Percentiles rank a stretch among this genome's conserved stretches.
These are phyloP conservation scores for Globisporangium camurandrum DNA, from an alignment of 352 stramenopile genomes.

Conservation along the genomic window DNA sequence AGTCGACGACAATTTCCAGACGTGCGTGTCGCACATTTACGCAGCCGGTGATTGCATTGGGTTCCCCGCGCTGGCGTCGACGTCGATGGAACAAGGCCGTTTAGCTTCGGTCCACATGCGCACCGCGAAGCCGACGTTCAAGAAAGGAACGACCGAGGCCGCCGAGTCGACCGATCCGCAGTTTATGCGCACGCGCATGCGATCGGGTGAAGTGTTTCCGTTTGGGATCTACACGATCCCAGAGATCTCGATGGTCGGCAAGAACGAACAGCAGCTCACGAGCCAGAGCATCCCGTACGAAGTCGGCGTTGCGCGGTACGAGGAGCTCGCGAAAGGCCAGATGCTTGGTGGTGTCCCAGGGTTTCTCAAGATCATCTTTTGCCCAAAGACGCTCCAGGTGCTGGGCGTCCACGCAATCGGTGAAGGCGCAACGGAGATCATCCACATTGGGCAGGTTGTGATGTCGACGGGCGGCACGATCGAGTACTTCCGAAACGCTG, in stretches of 20 bases:
- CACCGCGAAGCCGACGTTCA: constrained; percentile 58
- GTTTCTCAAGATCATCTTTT: constrained; percentile 86
- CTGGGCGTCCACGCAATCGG: constrained; percentile 80
- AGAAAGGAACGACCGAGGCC: constrained; percentile 22
- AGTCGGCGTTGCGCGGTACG: constrained; percentile 69
- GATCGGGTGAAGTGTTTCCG: constrained; percentile 78
- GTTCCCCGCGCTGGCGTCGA: constrained; percentile 84
- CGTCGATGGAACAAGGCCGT: constrained; percentile 88
- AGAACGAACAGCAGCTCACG: constrained; percentile 85
- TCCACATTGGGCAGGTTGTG: constrained; percentile 85
- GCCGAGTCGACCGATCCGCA: constrained; percentile 56
- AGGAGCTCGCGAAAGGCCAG: constrained; percentile 80
- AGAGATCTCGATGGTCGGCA: constrained; percentile 86
- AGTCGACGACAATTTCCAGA: constrained; percentile 88
- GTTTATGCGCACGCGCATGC: constrained; percentile 72
- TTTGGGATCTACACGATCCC: constrained; percentile 87
- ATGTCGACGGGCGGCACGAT: constrained; percentile 81
- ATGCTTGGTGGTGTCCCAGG: constrained; percentile 76
- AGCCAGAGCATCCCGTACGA: constrained; percentile 70
- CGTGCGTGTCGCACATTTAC: constrained; percentile 82
- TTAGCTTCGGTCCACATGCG: constrained; percentile 86
- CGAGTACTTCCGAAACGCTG: constrained; percentile 87
- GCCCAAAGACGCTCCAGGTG: constrained; percentile 60
- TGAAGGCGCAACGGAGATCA: constrained; percentile 85
- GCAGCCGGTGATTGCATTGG: constrained; percentile 87